phyloP scores from a whole-genome alignment of 192 early-diverging fungal genomes.

The Coemansia sp. region DNA sequence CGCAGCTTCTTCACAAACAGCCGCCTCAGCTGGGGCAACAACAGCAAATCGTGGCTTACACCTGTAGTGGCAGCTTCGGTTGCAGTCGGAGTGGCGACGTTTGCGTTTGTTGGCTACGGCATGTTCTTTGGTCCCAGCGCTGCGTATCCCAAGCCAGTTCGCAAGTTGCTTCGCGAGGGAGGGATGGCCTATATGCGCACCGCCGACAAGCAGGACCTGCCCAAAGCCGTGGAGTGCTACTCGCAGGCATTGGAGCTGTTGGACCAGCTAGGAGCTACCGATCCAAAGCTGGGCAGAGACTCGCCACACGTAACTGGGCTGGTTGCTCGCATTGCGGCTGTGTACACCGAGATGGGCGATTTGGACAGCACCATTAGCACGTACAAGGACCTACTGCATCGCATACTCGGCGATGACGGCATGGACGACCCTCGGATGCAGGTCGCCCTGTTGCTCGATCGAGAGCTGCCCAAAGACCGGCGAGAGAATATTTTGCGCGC shows the following conservation, averaged over 20 bases:
- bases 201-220: slow-evolving; percentile 43
- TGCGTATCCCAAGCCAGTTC: slow-evolving; percentile 33
- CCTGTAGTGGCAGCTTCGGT: slow-evolving; percentile 3
- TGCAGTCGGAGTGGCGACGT: background rate
- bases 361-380: slow-evolving; percentile 32
- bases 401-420: slow-evolving; percentile 37
- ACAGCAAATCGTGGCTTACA: slow-evolving; percentile 15
- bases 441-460: slow-evolving; percentile 30
- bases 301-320: slow-evolving; percentile 45
- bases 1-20: slow-evolving; percentile 9
- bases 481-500: slow-evolving; percentile 39
- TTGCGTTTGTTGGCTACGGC: slow-evolving; percentile 30
- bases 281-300: slow-evolving; percentile 26
- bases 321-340: slow-evolving; percentile 34
- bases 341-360: slow-evolving; percentile 48
- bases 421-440: slow-evolving; percentile 36
- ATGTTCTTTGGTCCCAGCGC: slow-evolving; percentile 33
- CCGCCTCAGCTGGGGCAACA: background rate
- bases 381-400: slow-evolving; percentile 40
- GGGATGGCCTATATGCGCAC: slow-evolving; percentile 41
- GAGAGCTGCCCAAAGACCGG: slow-evolving; percentile 5
- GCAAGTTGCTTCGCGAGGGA: slow-evolving; percentile 41
- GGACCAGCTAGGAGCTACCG: slow-evolving; percentile 27
- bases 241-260: slow-evolving; percentile 26
- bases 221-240: slow-evolving; percentile 43